Conservation (phyloP, 495 filamentous ascomycete genomes). For the Beverwykella pulmonaria region DNA sequence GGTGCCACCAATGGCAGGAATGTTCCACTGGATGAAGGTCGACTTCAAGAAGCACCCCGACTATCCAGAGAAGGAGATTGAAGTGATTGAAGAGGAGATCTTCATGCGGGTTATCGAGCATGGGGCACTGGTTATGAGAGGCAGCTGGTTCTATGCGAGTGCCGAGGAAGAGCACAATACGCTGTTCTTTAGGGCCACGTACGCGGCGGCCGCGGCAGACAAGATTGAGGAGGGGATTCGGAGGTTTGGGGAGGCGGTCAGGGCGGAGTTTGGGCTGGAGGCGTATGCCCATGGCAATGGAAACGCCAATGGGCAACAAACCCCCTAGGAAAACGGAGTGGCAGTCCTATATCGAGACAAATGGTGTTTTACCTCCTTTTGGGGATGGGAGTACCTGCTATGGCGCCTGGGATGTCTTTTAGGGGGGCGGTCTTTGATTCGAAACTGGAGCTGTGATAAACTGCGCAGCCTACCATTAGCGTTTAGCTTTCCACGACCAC, state of each 20-base stretch:
- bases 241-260: constrained; percentile 71
- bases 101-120: constrained; percentile 71
- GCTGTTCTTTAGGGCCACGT: constrained; percentile 88
- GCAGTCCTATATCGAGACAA: neutral
- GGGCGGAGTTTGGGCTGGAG: constrained; percentile 60
- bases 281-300: constrained; percentile 19
- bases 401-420: neutral
- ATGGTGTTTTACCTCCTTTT: neutral
- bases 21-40: constrained; percentile 93
- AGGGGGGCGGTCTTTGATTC: neutral
- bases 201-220: constrained; percentile 73
- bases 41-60: constrained; percentile 74
- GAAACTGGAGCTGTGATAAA: neutral
- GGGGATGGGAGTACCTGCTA: neutral
- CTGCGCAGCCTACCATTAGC: neutral
- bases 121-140: constrained; percentile 74
- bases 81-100: constrained; percentile 81
- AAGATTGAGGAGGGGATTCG: constrained; percentile 78
- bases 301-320: neutral
- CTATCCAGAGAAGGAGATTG: constrained; percentile 53
- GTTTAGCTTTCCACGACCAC: neutral
- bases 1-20: constrained; percentile 83
- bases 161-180: constrained; percentile 52
- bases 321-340: too few relatives aligned
- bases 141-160: constrained; percentile 85